phyloP scores from a whole-genome alignment of 2,329 filamentous ascomycete genomes.

The Botrytis hyacinthi region DNA sequence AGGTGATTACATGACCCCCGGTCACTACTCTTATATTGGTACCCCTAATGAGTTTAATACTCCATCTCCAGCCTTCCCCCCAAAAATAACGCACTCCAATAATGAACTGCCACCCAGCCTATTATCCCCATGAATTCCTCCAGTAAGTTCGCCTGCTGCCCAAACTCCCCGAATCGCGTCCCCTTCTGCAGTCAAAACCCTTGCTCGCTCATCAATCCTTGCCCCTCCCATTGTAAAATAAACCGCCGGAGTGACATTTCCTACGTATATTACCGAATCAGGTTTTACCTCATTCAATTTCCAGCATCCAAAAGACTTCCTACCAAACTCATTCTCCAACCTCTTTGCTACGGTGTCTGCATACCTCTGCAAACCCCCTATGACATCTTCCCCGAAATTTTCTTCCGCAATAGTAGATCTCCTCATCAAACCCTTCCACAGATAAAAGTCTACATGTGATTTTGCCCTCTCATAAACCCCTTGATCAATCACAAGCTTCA shows the following conservation, averaged over 20 bases:
- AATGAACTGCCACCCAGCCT: constrained; percentile 60
- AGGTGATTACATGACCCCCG: not conserved
- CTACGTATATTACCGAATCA: constrained; percentile 56
- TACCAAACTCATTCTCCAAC: constrained; percentile 46
- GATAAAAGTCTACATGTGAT: constrained; percentile 60
- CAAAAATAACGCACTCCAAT: constrained; percentile 63
- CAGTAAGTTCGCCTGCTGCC: constrained; percentile 63
- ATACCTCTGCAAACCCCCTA: constrained; percentile 50
- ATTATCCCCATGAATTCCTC: constrained; percentile 63
- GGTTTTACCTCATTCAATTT: constrained; percentile 48
- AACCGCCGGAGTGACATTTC: constrained; percentile 59
- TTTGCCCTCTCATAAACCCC: constrained; percentile 52
- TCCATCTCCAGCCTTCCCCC: constrained; percentile 52
- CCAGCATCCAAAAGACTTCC: constrained; percentile 57
- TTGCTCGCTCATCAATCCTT: constrained; percentile 52
- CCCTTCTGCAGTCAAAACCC: constrained; percentile 47
- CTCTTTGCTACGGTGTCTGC: constrained; percentile 45
- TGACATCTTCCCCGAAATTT: constrained; percentile 35
- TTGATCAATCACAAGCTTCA: constrained; percentile 59
- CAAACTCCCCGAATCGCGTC: constrained; percentile 55
- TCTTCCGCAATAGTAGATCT: constrained; percentile 56
- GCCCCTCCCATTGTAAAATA: constrained; percentile 69
- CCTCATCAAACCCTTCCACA: constrained; percentile 59
- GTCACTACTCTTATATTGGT: not conserved
- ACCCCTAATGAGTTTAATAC: not conserved